Evolutionary conservation across 495 filamentous ascomycete genomes (phyloP).

Genomic region (Barbatosphaeria neglecta): DNA sequence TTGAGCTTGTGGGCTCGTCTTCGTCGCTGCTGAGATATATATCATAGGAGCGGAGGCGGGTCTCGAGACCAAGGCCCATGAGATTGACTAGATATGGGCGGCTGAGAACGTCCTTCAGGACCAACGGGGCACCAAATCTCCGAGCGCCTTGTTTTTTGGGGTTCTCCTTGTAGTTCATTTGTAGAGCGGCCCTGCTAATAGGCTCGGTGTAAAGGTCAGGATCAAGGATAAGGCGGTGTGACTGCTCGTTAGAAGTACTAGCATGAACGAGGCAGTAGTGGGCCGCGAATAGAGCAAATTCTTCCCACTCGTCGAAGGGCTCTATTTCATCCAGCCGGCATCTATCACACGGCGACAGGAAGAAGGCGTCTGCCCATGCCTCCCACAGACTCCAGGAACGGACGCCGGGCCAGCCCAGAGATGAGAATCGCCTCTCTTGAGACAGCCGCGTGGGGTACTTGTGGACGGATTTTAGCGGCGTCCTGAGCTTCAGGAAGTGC

Average conservation of each 20-base stretch:
- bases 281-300: conserved; percentile 73
- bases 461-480: conserved; percentile 59
- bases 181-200: too few species aligned
- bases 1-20: conserved; percentile 9
- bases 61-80: conserved; percentile 52
- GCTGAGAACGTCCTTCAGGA: background rate
- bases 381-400: conserved; percentile 60
- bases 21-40: conserved; percentile 38
- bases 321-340: conserved; percentile 53
- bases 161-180: conserved; percentile 15
- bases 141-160: conserved; percentile 23
- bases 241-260: background rate
- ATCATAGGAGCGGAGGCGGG: conserved; percentile 49
- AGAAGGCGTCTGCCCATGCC: conserved; percentile 58
- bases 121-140: conserved; percentile 27
- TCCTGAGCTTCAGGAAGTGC: conserved; percentile 72
- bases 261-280: conserved; percentile 81
- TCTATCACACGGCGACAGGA: conserved; percentile 45
- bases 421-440: conserved; percentile 55
- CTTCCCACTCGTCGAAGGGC: conserved; percentile 93
- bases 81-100: conserved; percentile 15
- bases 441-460: conserved; percentile 53
- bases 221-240: too few species aligned
- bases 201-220: too few species aligned
- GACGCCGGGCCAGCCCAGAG: conserved; percentile 52